A percentile compares a stretch with the other conserved stretches of the same genome.
Evolutionary conservation across 331 rosid genomes (phyloP).

Genomic region (Acacia pycnantha): DNA sequence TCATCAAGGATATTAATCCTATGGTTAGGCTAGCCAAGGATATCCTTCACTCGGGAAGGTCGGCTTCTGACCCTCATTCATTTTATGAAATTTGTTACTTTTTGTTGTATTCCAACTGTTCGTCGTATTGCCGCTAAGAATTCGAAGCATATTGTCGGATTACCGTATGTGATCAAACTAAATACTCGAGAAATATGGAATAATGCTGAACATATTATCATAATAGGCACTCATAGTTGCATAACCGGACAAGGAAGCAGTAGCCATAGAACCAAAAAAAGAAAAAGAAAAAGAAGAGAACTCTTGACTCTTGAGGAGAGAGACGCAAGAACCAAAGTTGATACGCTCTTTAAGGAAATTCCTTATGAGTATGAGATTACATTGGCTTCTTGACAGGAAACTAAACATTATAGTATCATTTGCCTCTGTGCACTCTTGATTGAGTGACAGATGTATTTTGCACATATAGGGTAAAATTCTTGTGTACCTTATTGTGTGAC

Average conservation of each 20-base stretch:
- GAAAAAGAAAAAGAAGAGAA: not conserved
- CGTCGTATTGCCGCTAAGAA: not conserved
- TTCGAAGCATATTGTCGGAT: not conserved
- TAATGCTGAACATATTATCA: not conserved
- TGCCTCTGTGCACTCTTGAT: not conserved
- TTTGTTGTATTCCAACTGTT: not conserved
- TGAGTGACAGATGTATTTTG: not conserved
- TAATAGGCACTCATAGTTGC: not conserved
- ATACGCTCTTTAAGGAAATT: not conserved
- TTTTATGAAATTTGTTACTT: not conserved
- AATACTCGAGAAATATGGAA: not conserved
- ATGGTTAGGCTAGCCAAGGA: conserved; percentile 53
- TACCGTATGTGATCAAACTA: not conserved
- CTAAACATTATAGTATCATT: not conserved
- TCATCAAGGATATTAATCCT: conserved; percentile 68
- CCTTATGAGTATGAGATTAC: not conserved
- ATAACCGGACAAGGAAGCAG: not conserved
- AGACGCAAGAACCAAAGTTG: not conserved
- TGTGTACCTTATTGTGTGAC: not conserved
- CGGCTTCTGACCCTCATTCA: not conserved
- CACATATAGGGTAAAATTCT: not conserved
- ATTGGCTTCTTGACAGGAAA: not conserved
- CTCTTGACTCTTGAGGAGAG: not conserved
- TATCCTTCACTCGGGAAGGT: conserved; percentile 72
- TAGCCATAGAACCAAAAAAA: not conserved